Base-by-base conservation (phyloP, 2,329 filamentous ascomycete species). In the Fusarium sp. region DNA sequence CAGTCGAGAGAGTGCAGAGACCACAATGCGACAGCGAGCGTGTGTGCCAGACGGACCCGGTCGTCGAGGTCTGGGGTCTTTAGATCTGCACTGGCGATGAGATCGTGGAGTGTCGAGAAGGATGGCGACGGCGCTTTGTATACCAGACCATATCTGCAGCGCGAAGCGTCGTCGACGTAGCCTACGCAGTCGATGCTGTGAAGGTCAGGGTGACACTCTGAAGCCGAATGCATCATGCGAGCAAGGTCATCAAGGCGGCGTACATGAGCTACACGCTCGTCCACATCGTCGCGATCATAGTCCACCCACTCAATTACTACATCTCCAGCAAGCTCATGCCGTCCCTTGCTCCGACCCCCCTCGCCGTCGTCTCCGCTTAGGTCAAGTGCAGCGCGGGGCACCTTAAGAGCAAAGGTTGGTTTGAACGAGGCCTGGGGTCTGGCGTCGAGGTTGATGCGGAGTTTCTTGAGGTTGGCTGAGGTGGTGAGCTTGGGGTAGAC, bases 1-100 rank as follows among this genome's bases (percentile, higher is more conserved):
- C 83, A 86, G 71, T 85, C 83, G 36, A 86, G 79, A 1, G 82
- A 83, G 69, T 86, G 84, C n/a, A 85, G 79, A 17, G 81, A 82
- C 78, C 81, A 83, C 11, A 83, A 71, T 3, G 82, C 79, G 19
- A 83, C 76, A 26, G 80, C 79, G 20, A 84, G 77, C 4, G 75
- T 81, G 24, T 76, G 72, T 4, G 82, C 82, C 3, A 84, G 77
- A 20, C 67, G 72, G 43, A 83, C 76, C 17, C 81, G 77, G 55
- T 80, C 79, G 52, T 79, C 75, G n/a, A 83, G 77, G 55, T 83
- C 81, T 4, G 81, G 82, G 14, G 81, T 81, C 40, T 80, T 79
- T 56, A 81, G 75, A 56, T 80, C 78, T 12, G 74, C 63, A 65
- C 75, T 76, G 42, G 75, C 62, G 55, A 82, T 81, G 67, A 81